Base-by-base conservation (phyloP, 371 early-diverging fungal genomes). In the Apophysomyces variabilis region DNA sequence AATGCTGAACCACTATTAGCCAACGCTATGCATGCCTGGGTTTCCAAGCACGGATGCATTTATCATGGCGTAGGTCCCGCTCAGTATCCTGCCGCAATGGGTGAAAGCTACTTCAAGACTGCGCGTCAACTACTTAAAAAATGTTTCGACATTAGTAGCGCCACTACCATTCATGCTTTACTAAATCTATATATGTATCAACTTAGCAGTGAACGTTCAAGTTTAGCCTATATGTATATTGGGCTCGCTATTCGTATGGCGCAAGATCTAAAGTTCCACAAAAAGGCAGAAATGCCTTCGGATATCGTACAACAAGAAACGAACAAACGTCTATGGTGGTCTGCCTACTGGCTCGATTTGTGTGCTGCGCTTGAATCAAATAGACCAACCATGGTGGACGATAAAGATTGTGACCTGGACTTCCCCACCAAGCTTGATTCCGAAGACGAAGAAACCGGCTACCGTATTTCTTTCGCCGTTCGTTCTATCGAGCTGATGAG, bases 171-270 rank as follows among this genome's bases (percentile, higher is more conserved):
- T 32, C 85, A 85, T 26, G 83, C 85, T 5, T 64, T 85, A 3
- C 65, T 85, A 58, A 81, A 83, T 50, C 66, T 85, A 12, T 85
- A 85, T 71, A 83, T 83, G 85, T 85, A 83, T 36, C 85, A 85
- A 54, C 68, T 85, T 32, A 79, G 79, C 57, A 76, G 77, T 18
- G 85, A 83, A 12, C 71, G 82, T 9, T 77, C 85, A 1, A 81
- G 82, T 58, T 61, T 81, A 26, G 78, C 83, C 18, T 85, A 83
- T 67, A 77, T 85, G 38, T 85, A 85, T 38, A 82, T 78, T 38
- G 83, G 85, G 14, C 68, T 85, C 43, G 85, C 85, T 1, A 85
- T 85, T 57, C 80, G 85, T 13, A 85, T 85, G 85, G 85, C 85
- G 2, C 85, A 85, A 64, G 85, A 83, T 68, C 73, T 85, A 38